Base-by-base conservation (phyloP, 176 grass and related monocot genomes). In the Eremochloa ophiuroides region DNA sequence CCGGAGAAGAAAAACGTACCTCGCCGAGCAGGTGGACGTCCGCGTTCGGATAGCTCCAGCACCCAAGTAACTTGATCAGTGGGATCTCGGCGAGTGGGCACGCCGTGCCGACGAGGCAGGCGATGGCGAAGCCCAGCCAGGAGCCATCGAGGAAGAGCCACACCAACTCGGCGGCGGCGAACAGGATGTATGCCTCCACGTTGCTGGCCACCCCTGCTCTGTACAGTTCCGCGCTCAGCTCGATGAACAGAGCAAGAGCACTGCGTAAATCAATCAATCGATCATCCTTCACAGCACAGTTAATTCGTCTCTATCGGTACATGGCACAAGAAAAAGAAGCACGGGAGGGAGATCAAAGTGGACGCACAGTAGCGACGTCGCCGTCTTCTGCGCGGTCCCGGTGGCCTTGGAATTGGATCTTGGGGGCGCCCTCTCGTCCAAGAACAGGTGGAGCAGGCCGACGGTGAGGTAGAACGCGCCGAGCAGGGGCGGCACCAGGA, bases 191-290 rank as follows among this genome's bases (percentile, higher is more conserved):
- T 42, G 88, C 66, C 81, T 93, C 90, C 34, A 83, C 73, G 61
- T 91, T 89, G 88, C 79, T 87, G 22, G 88, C 65, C 43, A 89
- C 75, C 69, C 92, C 95, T 4, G 86, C 92, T 14, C 73, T 86
- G 86, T 91, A 98, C 90, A 98, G 73, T 83, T 98, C 95, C 63
- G 92, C 90, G 84, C 95, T 93, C 75, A 89, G 43, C 76, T 94
- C 95, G 83, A 94, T 83, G 91, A 98, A 98, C 62, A 88, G 41
- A 30, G 82, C 85, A 13, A 98, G 92, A 17, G 76, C 75, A 72
- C 95, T 98, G 88, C 58, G 9, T 7, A 27, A 38, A 1, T 6
- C 65, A 28, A 22, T 11, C 15, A 2, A 29, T 41, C n/a, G n/a
- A n/a, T n/a, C n/a, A 35, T 35, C 56, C 7, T 14, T 29, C 56